These are phyloP conservation scores for Helminthosporium solani DNA, from an alignment of 2,329 filamentous ascomycete species.

Conservation along the genomic window DNA sequence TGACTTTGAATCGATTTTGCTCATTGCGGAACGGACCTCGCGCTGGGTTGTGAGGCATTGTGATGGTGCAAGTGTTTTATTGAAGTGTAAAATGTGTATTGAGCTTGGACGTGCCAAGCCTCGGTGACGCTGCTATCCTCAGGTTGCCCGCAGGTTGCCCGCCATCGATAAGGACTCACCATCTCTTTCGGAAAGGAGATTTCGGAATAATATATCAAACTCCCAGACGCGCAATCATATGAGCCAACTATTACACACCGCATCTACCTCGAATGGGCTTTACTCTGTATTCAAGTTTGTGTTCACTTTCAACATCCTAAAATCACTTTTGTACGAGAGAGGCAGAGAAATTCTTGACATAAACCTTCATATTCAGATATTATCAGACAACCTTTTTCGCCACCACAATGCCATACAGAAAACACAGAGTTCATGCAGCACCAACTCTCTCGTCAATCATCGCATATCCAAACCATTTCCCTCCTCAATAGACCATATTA, in stretches of 20 bases:
- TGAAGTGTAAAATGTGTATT: background rate
- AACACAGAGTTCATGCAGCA: background rate
- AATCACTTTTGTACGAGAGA: no score
- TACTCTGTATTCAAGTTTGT: no score
- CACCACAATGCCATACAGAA: background rate
- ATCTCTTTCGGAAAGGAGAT: no score
- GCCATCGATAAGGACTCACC: constrained; percentile 3
- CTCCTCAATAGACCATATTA: no score
- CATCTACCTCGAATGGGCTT: no score
- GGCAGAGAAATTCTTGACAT: no score
- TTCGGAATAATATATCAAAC: no score
- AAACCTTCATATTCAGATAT: no score
- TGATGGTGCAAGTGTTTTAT: constrained; percentile 10
- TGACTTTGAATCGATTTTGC: constrained; percentile 25
- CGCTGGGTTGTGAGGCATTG: constrained; percentile 2
- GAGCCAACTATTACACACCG: no score
- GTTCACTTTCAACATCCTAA: no score
- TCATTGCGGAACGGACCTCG: constrained; percentile 26
- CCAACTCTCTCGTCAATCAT: background rate
- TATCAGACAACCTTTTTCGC: no score
- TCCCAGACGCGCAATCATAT: no score
- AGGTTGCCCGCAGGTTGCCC: background rate
- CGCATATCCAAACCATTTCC: background rate
- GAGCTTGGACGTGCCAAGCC: constrained; percentile 2
- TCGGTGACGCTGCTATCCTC: background rate